Evolutionary conservation across 2,329 filamentous ascomycete genomes (phyloP).

Genomic region (Venturia nashicola): DNA sequence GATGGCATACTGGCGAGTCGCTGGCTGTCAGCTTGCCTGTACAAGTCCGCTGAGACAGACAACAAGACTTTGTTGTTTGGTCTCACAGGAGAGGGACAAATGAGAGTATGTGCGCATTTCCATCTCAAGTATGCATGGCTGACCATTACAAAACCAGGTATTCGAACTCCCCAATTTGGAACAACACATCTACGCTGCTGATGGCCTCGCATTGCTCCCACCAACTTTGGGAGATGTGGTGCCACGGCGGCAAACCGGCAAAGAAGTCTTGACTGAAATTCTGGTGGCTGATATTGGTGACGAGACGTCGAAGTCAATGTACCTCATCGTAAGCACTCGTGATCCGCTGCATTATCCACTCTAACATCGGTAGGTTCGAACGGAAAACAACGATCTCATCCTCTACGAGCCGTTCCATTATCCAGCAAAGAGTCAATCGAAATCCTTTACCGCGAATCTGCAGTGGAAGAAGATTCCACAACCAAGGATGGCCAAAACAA

Average conservation of each 20-base stretch:
- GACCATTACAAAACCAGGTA: slow-evolving; percentile 36
- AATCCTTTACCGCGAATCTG: slow-evolving; percentile 44
- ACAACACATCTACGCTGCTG: slow-evolving; percentile 59
- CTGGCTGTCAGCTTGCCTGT: slow-evolving; percentile 77
- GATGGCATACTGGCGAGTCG: slow-evolving; percentile 49
- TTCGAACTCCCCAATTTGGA: slow-evolving; percentile 65
- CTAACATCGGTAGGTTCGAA: slow-evolving; percentile 48
- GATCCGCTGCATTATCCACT: neutral
- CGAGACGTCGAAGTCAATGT: slow-evolving; percentile 53
- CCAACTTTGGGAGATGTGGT: slow-evolving; percentile 60
- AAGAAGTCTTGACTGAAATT: slow-evolving; percentile 66
- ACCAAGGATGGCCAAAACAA: slow-evolving; percentile 48
- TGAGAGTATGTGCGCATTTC: slow-evolving; percentile 47
- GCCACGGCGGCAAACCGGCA: slow-evolving; percentile 55
- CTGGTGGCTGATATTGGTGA: slow-evolving; percentile 79
- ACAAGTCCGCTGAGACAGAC: slow-evolving; percentile 45
- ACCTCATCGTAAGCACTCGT: slow-evolving; percentile 57
- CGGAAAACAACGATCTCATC: slow-evolving; percentile 67
- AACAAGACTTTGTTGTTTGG: slow-evolving; percentile 61
- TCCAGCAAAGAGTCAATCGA: slow-evolving; percentile 20
- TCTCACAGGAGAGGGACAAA: slow-evolving; percentile 58
- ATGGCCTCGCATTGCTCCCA: slow-evolving; percentile 67
- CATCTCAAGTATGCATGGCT: neutral
- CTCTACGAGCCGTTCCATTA: slow-evolving; percentile 71
- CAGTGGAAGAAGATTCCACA: slow-evolving; percentile 69